Evolutionary conservation across 1,284 basidiomycete genomes (phyloP).

Genomic region (Vanrija humicola): DNA sequence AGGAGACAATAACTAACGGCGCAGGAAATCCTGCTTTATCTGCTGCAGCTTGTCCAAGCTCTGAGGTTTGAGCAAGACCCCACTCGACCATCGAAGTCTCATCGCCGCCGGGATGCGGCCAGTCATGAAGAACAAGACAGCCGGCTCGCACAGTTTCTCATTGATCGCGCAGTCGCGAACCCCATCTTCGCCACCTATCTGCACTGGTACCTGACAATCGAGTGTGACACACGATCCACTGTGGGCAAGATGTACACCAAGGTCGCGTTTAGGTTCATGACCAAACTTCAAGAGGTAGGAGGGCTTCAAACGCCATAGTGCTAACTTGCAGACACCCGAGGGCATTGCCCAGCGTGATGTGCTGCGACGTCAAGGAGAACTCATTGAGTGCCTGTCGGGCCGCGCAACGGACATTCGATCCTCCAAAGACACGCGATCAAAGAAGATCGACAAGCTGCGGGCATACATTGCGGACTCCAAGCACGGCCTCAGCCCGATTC

Average conservation of each 20-base stretch:
- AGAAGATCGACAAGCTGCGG: slow-evolving; percentile 94
- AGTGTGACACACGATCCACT: slow-evolving; percentile 66
- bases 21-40: slow-evolving; percentile 65
- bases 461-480: slow-evolving; percentile 78
- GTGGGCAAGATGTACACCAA: slow-evolving; percentile 88
- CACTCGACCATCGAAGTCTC: slow-evolving; percentile 49
- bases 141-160: slow-evolving; percentile 77
- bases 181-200: slow-evolving; percentile 82
- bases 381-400: slow-evolving; percentile 76
- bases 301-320: neutral
- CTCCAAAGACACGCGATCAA: slow-evolving; percentile 87
- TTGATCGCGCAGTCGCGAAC: slow-evolving; percentile 76
- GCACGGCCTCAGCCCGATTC: slow-evolving; percentile 68
- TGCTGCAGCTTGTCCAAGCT: slow-evolving; percentile 94
- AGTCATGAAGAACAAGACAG: neutral
- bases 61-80: slow-evolving; percentile 76
- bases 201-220: slow-evolving; percentile 98
- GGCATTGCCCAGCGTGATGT: slow-evolving; percentile 74
- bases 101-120: slow-evolving; percentile 49
- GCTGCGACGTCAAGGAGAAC: slow-evolving; percentile 76
- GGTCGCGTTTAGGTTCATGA: slow-evolving; percentile 83
- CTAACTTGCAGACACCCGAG: slow-evolving; percentile 58
- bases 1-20: neutral
- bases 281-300: slow-evolving; percentile 71
- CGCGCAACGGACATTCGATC: slow-evolving; percentile 80